phyloP scores from a whole-genome alignment of 768 basidiomycete genomes.

The Boletellus sp. region DNA sequence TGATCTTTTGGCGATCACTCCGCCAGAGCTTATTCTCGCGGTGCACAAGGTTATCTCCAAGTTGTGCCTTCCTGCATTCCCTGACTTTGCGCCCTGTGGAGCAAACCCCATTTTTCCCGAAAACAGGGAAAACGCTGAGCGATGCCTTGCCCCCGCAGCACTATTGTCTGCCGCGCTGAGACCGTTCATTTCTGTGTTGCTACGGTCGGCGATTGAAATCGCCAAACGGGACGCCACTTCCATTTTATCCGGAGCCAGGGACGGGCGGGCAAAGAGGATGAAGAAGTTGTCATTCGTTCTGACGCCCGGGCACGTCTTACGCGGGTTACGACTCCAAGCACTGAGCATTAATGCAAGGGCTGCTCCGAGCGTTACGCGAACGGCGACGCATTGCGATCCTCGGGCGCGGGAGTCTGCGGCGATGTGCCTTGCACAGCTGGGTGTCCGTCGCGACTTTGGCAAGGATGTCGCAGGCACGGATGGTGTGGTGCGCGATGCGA shows the following conservation, averaged over 20 bases:
- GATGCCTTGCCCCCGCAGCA: conserved; percentile 34
- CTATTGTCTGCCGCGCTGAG: conserved; percentile 33
- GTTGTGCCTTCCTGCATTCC: conserved; percentile 21
- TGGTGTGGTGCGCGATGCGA: neutral
- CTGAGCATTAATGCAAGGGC: conserved; percentile 1
- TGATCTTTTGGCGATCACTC: conserved; percentile 18
- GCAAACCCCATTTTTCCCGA: conserved; percentile 5
- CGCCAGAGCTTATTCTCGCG: conserved; percentile 30
- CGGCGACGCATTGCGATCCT: conserved; percentile 1
- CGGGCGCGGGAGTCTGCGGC: conserved; percentile 18
- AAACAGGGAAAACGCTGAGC: conserved; percentile 21
- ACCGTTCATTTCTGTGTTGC: conserved; percentile 32
- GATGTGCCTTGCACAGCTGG: conserved; percentile 31
- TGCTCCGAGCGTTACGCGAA: neutral
- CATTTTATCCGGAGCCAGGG: conserved; percentile 14
- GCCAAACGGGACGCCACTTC: conserved; percentile 32
- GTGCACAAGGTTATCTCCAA: conserved; percentile 21
- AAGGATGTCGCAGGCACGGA: neutral
- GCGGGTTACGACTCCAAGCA: conserved; percentile 29
- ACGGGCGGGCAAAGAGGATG: conserved; percentile 19
- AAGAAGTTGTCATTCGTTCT: conserved; percentile 29
- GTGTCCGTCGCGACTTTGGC: conserved; percentile 26
- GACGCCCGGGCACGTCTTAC: conserved; percentile 39
- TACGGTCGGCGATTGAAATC: conserved; percentile 32
- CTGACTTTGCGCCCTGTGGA: conserved; percentile 9